Conservation (phyloP, 208 protist species). For the Trypanosoma lewisi region DNA sequence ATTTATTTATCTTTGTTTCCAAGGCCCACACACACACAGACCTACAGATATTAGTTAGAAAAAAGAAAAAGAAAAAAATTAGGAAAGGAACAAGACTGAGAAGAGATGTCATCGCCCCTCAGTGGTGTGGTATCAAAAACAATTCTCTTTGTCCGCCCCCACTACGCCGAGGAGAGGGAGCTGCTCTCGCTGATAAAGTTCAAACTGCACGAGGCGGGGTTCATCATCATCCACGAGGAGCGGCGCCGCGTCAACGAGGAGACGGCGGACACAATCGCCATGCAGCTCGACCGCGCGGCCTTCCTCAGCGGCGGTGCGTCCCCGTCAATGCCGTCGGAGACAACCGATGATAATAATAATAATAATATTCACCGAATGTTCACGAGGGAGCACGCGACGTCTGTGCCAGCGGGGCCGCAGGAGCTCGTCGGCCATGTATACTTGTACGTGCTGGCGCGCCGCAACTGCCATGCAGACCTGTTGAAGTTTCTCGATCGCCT, state of each 20-base stretch:
- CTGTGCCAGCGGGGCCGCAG: slow-evolving; percentile 22
- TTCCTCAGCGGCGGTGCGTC: slow-evolving; percentile 25
- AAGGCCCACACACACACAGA: no score
- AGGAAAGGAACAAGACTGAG: background rate
- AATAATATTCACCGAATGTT: slow-evolving; percentile 8
- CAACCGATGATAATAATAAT: no score
- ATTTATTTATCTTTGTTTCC: slow-evolving; percentile 23
- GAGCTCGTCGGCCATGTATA: slow-evolving; percentile 67
- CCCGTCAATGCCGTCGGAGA: background rate
- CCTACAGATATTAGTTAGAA: no score
- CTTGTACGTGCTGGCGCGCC: slow-evolving; percentile 72
- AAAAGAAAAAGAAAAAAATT: slow-evolving; percentile 17
- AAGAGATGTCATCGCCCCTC: slow-evolving; percentile 35
- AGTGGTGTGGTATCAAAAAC: slow-evolving; percentile 65
- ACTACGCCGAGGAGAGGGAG: slow-evolving; percentile 49
- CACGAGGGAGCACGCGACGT: slow-evolving; percentile 18
- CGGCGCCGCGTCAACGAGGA: slow-evolving; percentile 76
- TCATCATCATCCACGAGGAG: slow-evolving; percentile 82
- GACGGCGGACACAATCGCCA: slow-evolving; percentile 56
- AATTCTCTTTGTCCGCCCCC: slow-evolving; percentile 55
- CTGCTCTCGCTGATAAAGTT: slow-evolving; percentile 79
- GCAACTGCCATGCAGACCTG: slow-evolving; percentile 62
- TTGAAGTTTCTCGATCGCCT: slow-evolving; percentile 42
- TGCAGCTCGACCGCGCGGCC: slow-evolving; percentile 43
- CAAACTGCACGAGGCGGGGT: slow-evolving; percentile 79